Evolutionary conservation across 345 rosid genomes (phyloP).

Genomic region (Salix dunnii): DNA sequence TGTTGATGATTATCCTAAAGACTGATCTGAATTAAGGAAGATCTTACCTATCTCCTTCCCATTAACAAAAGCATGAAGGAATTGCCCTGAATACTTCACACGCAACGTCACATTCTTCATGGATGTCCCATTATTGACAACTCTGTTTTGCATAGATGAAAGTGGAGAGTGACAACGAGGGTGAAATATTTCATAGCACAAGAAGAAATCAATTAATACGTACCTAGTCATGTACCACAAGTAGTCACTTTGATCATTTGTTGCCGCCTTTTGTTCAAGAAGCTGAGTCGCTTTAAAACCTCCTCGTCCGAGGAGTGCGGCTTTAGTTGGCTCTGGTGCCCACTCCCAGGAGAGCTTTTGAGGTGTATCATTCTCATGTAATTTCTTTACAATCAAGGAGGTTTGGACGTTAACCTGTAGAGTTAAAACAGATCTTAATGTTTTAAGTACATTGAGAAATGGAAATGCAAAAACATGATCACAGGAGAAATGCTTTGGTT

Average conservation of each 20-base stretch:
- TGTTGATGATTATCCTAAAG: neutral
- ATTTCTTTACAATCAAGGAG: conserved; percentile 5
- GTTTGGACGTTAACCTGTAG: conserved; percentile 5
- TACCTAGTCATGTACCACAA: conserved; percentile 18
- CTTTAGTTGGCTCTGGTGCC: conserved; percentile 2
- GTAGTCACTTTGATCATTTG: conserved; percentile 11
- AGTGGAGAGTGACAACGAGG: neutral
- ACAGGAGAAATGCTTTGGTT: neutral
- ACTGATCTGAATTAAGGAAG: neutral
- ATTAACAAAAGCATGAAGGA: conserved; percentile 15
- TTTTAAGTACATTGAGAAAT: too few relatives aligned
- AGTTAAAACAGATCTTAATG: neutral
- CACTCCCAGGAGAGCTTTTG: neutral
- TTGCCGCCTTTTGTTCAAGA: conserved; percentile 11
- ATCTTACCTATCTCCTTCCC: conserved; percentile 4
- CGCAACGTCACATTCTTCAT: neutral
- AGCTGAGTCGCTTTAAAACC: neutral
- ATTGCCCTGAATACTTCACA: conserved; percentile 7
- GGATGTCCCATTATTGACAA: neutral
- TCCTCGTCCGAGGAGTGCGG: neutral
- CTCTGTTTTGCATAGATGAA: neutral
- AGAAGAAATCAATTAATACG: neutral
- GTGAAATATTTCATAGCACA: too few relatives aligned
- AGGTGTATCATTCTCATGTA: neutral
- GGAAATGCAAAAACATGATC: too few relatives aligned